Percentiles rank a stretch among this genome's conserved stretches.
Evolutionary conservation across 257 asterid species (phyloP).

Genomic region (Lithospermum erythrorhizon): DNA sequence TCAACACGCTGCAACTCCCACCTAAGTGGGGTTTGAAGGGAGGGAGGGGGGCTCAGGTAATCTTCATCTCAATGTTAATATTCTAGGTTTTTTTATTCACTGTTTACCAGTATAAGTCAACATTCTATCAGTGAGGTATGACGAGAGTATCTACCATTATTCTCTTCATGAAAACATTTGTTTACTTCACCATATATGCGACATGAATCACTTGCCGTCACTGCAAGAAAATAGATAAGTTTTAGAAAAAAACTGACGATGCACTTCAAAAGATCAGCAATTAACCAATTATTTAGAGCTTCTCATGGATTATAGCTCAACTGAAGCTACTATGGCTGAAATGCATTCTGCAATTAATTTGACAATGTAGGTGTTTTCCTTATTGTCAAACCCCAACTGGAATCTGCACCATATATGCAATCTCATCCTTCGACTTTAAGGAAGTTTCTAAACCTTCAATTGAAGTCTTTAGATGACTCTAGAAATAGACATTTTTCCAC

Average conservation of each 20-base stretch:
- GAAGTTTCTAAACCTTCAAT: not conserved
- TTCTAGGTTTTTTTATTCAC: too few species aligned
- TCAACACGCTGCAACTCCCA: too few species aligned
- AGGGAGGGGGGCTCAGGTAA: too few species aligned
- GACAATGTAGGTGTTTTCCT: too few species aligned
- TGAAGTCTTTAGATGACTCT: not conserved
- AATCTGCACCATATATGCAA: not conserved
- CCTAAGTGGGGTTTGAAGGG: too few species aligned
- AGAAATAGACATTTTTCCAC: not conserved
- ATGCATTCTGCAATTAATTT: too few species aligned
- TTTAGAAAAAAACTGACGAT: constrained; percentile 2
- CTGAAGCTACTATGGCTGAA: too few species aligned
- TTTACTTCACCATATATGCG: constrained; percentile 44
- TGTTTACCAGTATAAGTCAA: not conserved
- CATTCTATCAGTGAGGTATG: constrained; percentile 1
- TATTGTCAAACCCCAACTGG: too few species aligned
- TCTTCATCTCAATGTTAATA: too few species aligned
- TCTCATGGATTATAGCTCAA: not conserved
- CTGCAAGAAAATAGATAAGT: constrained; percentile 28
- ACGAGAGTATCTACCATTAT: constrained; percentile 36
- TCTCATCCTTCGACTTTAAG: not conserved
- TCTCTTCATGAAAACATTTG: constrained; percentile 41
- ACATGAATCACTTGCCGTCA: constrained; percentile 34
- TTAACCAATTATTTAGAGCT: not conserved
- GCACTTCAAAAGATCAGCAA: not conserved